phyloP scores from a whole-genome alignment of 805 yeast species.

The Priceomyces medius region DNA sequence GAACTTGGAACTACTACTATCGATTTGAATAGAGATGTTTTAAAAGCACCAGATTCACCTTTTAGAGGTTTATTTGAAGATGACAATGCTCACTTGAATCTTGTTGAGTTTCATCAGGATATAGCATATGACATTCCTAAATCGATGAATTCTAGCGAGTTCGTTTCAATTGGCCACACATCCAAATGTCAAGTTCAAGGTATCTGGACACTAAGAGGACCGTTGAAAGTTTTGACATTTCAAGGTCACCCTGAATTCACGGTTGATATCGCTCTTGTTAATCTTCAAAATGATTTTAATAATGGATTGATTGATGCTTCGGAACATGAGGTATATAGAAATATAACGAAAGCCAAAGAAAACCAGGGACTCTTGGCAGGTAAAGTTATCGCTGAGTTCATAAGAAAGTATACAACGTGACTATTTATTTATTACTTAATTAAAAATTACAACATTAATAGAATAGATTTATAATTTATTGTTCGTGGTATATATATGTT shows the following conservation, averaged over 20 bases:
- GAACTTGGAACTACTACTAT: slow-evolving; percentile 65
- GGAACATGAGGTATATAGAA: slow-evolving; percentile 22
- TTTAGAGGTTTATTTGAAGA: slow-evolving; percentile 38
- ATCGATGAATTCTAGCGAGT: slow-evolving; percentile 34
- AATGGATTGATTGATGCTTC: slow-evolving; percentile 21
- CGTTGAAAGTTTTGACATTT: slow-evolving; percentile 56
- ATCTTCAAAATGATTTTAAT: slow-evolving; percentile 20
- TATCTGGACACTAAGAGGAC: slow-evolving; percentile 44
- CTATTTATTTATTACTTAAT: not conserved
- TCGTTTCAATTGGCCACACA: slow-evolving; percentile 50
- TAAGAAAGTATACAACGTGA: no score
- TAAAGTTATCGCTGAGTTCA: slow-evolving; percentile 34
- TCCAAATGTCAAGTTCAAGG: slow-evolving; percentile 66
- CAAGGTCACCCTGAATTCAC: slow-evolving; percentile 92
- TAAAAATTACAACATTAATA: not conserved
- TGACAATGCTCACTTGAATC: slow-evolving; percentile 27
- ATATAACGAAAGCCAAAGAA: slow-evolving; percentile 25
- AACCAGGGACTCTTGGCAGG: slow-evolving; percentile 44
- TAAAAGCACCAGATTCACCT: slow-evolving; percentile 25
- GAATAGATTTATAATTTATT: not conserved
- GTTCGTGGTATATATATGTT: not conserved
- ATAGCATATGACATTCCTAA: slow-evolving; percentile 37
- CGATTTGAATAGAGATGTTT: slow-evolving; percentile 40
- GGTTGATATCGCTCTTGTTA: slow-evolving; percentile 27
- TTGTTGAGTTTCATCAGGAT: slow-evolving; percentile 40